Percentiles rank a stretch among this genome's conserved stretches.
Evolutionary conservation across 2,329 filamentous ascomycete genomes (phyloP).

Genomic region (Orbilia ellipsospora): DNA sequence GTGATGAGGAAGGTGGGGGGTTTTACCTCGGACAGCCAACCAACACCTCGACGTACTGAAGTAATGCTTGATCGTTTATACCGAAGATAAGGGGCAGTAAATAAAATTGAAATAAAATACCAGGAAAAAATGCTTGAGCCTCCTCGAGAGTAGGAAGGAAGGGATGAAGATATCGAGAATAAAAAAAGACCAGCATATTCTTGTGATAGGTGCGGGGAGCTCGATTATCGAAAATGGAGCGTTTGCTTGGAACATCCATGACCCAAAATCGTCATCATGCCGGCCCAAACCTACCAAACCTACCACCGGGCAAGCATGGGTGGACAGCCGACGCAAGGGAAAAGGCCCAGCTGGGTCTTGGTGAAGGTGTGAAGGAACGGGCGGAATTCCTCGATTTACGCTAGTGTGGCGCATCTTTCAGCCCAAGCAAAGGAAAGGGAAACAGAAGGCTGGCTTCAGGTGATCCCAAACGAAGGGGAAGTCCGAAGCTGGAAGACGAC

Average conservation of each 20-base stretch:
- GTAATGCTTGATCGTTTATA: not conserved
- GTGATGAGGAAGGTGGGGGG: constrained; percentile 42
- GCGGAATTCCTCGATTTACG: constrained; percentile 24
- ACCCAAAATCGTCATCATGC: constrained; percentile 48
- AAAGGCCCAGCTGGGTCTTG: not conserved
- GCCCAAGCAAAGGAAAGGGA: constrained; percentile 27
- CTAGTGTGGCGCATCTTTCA: constrained; percentile 47
- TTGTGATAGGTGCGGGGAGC: constrained; percentile 16
- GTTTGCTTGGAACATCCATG: constrained; percentile 35
- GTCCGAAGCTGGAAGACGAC: constrained; percentile 27
- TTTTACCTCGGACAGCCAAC: constrained; percentile 9
- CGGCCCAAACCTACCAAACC: constrained; percentile 7
- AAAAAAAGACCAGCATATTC: not conserved
- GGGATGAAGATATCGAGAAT: too few species aligned
- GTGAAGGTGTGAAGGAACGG: constrained; percentile 10
- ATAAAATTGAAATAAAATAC: too few species aligned
- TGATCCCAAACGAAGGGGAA: constrained; percentile 45
- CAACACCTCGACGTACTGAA: constrained; percentile 1
- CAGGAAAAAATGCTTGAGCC: too few species aligned
- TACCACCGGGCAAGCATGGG: not conserved
- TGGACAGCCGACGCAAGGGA: constrained; percentile 24
- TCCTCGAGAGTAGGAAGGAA: too few species aligned
- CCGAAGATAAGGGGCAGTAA: not conserved
- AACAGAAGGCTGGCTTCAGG: constrained; percentile 24
- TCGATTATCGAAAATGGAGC: constrained; percentile 8